Conservation (phyloP, 1,284 basidiomycete genomes). For the Ganoderma sp. region DNA sequence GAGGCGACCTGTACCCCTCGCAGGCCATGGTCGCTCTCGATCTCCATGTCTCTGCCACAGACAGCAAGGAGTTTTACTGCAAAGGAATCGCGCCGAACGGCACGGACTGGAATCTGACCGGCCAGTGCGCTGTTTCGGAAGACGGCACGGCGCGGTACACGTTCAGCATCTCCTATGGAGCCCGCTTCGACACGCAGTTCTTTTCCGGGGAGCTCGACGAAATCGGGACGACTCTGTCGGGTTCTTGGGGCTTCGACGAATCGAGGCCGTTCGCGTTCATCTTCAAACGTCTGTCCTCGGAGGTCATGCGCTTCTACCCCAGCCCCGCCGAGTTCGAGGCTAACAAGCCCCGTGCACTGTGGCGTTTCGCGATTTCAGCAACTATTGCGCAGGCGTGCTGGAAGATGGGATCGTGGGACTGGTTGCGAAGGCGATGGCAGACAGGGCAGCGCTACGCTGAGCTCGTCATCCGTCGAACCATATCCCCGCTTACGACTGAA, state of each 20-base stretch:
- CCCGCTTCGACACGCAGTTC: not conserved
- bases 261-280: conserved; percentile 16
- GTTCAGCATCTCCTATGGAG: not conserved
- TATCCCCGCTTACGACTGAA: not conserved
- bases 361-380: conserved; percentile 36
- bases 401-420: not conserved
- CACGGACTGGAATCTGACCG: not conserved
- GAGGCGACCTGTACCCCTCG: not conserved
- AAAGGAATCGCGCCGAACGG: conserved; percentile 7
- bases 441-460: conserved; percentile 4
- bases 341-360: conserved; percentile 32
- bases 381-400: conserved; percentile 20
- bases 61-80: not conserved
- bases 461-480: not conserved
- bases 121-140: not conserved
- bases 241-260: conserved; percentile 6
- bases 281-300: conserved; percentile 23
- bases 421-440: conserved; percentile 5
- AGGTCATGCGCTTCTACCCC: conserved; percentile 34
- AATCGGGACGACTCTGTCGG: not conserved
- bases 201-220: conserved; percentile 5
- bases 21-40: conserved; percentile 9
- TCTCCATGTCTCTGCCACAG: conserved; percentile 4
- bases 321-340: conserved; percentile 24
- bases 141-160: conserved; percentile 5